These are phyloP conservation scores for Dactylellina haptotyla DNA, from an alignment of 2,329 filamentous ascomycete species.

Conservation along the genomic window DNA sequence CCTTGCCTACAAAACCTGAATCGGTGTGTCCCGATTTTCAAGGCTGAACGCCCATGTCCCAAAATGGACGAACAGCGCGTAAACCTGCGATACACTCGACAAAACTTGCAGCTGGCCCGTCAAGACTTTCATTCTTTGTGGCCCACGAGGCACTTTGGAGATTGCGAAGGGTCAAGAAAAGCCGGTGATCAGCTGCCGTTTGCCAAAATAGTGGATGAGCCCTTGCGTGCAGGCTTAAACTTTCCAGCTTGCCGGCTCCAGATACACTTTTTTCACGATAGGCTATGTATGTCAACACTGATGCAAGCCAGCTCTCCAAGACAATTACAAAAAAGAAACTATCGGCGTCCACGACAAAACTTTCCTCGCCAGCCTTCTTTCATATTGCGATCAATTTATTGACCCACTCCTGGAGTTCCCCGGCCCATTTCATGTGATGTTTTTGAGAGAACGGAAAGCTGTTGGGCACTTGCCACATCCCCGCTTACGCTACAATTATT, in stretches of 20 bases:
- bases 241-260: slow-evolving; percentile 20
- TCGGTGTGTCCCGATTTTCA: neutral
- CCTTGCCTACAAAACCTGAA: slow-evolving; percentile 34
- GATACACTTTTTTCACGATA: slow-evolving; percentile 14
- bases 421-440: slow-evolving; percentile 26
- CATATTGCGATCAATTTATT: no score
- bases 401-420: no score
- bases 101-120: slow-evolving; percentile 15
- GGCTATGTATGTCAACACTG: no score
- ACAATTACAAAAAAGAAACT: neutral
- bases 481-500: neutral
- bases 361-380: neutral
- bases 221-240: neutral
- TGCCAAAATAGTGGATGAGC: slow-evolving; percentile 17
- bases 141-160: neutral
- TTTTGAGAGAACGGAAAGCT: neutral
- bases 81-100: slow-evolving; percentile 32
- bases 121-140: slow-evolving; percentile 10
- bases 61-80: slow-evolving; percentile 32
- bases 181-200: slow-evolving; percentile 24
- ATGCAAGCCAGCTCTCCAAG: neutral
- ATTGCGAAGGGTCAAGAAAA: slow-evolving; percentile 43
- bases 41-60: slow-evolving; percentile 29
- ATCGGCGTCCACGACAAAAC: neutral
- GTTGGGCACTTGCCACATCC: neutral